Conservation (phyloP, 306 rosid species). For the Medicago arabica region DNA sequence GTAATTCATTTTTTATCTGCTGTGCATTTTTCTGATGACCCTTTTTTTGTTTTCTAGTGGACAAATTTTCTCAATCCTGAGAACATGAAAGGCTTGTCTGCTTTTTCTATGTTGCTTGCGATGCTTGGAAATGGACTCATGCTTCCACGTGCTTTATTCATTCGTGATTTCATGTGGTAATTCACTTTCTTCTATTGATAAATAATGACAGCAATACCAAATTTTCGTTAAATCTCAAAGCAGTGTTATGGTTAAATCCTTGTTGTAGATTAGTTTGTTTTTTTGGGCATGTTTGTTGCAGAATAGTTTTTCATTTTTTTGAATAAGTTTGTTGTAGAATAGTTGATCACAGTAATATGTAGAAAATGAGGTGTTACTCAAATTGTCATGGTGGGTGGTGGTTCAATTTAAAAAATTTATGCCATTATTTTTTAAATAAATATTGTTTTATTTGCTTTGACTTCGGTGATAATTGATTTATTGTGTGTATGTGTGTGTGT, state of each 20-base stretch:
- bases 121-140: constrained; percentile 92
- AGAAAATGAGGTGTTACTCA: constrained; percentile 13
- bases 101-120: constrained; percentile 90
- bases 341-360: not conserved
- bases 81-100: constrained; percentile 94
- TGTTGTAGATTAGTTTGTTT: not conserved
- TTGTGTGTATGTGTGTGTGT: not conserved
- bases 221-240: constrained; percentile 15
- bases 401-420: constrained; percentile 27
- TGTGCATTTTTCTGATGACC: constrained; percentile 34
- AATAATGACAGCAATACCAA: not conserved
- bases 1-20: constrained; percentile 25
- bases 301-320: too few species aligned
- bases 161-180: constrained; percentile 96
- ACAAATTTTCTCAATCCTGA: constrained; percentile 93
- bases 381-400: constrained; percentile 21
- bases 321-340: too few species aligned
- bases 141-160: constrained; percentile 84
- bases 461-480: constrained; percentile 8
- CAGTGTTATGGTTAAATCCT: not conserved
- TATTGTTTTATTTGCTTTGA: constrained; percentile 18
- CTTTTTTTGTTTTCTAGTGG: constrained; percentile 69
- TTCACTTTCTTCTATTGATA: constrained; percentile 32
- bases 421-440: not conserved
- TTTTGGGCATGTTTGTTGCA: too few species aligned